Conservation (phyloP, 192 early-diverging fungal genomes). For the Coemansia sp. region DNA sequence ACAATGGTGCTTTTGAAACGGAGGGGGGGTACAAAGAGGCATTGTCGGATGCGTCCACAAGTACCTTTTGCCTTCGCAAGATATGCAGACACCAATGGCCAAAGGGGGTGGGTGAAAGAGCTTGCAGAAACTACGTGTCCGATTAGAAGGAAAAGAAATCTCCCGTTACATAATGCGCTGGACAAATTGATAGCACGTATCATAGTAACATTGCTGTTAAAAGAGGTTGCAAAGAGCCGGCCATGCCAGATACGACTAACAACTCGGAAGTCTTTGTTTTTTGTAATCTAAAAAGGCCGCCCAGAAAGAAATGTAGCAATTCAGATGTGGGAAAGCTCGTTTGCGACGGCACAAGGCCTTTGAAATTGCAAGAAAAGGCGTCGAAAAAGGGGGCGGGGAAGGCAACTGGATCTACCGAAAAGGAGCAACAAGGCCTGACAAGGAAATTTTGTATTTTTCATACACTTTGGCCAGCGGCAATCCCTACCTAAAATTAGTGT, state of each 20-base stretch:
- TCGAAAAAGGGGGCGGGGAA: background rate
- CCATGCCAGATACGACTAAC: background rate
- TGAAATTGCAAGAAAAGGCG: background rate
- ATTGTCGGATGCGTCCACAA: background rate
- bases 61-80: background rate
- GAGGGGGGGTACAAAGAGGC: background rate
- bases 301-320: background rate
- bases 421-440: background rate
- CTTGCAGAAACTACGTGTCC: background rate
- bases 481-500: slow-evolving; percentile 28
- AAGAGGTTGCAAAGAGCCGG: background rate
- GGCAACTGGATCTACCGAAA: slow-evolving; percentile 1
- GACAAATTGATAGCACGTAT: background rate
- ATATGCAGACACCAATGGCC: background rate
- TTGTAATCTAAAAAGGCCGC: background rate
- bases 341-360: background rate
- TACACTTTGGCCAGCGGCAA: slow-evolving; percentile 15
- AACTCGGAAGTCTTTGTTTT: background rate
- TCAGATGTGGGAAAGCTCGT: background rate
- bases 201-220: background rate
- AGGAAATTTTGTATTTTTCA: slow-evolving; percentile 5
- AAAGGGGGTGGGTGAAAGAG: background rate
- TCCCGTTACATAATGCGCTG: background rate
- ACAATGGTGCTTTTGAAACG: background rate
- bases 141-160: background rate